A percentile compares a stretch with the other conserved stretches of the same genome.
Evolutionary conservation across 768 basidiomycete species (phyloP).

Genomic region (Mycena epipterygia): DNA sequence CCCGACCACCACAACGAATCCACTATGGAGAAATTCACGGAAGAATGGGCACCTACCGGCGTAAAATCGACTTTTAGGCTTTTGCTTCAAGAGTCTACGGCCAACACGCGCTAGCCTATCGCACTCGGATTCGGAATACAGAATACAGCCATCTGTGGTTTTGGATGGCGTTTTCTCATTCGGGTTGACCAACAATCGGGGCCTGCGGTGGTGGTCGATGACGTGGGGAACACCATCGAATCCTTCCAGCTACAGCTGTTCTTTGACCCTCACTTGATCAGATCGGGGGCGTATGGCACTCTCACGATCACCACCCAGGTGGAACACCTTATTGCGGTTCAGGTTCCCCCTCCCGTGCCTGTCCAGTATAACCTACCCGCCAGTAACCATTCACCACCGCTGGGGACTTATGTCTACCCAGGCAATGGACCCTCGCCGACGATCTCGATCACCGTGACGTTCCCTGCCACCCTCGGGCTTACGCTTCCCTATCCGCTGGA

Average conservation of each 20-base stretch:
- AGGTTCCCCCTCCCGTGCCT: neutral
- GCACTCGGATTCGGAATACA: conserved; percentile 8
- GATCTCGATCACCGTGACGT: conserved; percentile 1
- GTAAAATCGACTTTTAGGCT: conserved; percentile 6
- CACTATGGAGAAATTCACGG: conserved; percentile 24
- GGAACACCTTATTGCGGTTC: conserved; percentile 17
- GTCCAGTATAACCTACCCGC: neutral
- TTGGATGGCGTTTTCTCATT: conserved; percentile 32
- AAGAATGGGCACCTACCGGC: conserved; percentile 16
- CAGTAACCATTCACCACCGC: neutral
- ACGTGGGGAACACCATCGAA: conserved; percentile 15
- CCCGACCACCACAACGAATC: neutral
- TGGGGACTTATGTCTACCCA: conserved; percentile 12
- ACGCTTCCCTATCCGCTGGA: neutral
- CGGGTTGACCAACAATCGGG: neutral
- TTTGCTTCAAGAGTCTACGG: neutral
- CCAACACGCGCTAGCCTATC: neutral
- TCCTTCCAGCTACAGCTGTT: conserved; percentile 18
- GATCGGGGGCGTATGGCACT: conserved; percentile 1
- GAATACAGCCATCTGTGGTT: conserved; percentile 21
- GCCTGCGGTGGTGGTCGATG: conserved; percentile 26
- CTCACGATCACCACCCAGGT: conserved; percentile 9
- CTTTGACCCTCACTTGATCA: conserved; percentile 25
- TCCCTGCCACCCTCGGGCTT: conserved; percentile 12
- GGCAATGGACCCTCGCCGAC: neutral